These are phyloP conservation scores for Scheffersomyces cryptocercus DNA, from an alignment of 1,139 yeast species.

Conservation along the genomic window DNA sequence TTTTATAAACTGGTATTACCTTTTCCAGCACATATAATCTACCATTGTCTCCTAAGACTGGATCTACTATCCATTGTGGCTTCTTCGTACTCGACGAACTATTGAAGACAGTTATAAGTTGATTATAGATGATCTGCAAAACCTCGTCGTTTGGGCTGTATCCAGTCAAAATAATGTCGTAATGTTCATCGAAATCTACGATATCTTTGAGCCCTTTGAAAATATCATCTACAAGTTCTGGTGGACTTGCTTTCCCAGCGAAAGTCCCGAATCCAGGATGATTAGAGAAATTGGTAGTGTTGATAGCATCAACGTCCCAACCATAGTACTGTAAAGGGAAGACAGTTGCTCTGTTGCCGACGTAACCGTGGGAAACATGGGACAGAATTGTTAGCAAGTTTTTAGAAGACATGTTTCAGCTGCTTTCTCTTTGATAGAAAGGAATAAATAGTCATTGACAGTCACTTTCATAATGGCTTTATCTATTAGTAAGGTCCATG, in stretches of 20 bases:
- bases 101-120: slow-evolving; percentile 24
- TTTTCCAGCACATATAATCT: slow-evolving; percentile 35
- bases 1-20: slow-evolving; percentile 30
- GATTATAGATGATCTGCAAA: slow-evolving; percentile 47
- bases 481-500: too few relatives aligned
- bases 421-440: too few relatives aligned
- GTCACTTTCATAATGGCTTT: too few relatives aligned
- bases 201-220: slow-evolving; percentile 26
- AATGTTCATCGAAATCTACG: slow-evolving; percentile 29
- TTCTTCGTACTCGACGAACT: slow-evolving; percentile 13
- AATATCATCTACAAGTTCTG: slow-evolving; percentile 21
- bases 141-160: slow-evolving; percentile 65
- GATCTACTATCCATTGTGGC: slow-evolving; percentile 39
- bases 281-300: slow-evolving; percentile 79
- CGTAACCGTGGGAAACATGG: slow-evolving; percentile 76
- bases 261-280: slow-evolving; percentile 78
- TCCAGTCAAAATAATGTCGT: slow-evolving; percentile 70
- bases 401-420: neutral
- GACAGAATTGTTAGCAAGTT: slow-evolving; percentile 53
- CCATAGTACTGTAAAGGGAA: slow-evolving; percentile 77
- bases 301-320: slow-evolving; percentile 83
- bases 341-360: slow-evolving; percentile 33
- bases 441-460: too few relatives aligned
- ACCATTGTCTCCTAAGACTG: slow-evolving; percentile 45
- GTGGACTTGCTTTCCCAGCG: slow-evolving; percentile 15